Evolutionary conservation across 1,139 yeast genomes (phyloP), one percentile per base, ranked within the genome.

Genomic region (Diutina pseudorugosa): DNA sequence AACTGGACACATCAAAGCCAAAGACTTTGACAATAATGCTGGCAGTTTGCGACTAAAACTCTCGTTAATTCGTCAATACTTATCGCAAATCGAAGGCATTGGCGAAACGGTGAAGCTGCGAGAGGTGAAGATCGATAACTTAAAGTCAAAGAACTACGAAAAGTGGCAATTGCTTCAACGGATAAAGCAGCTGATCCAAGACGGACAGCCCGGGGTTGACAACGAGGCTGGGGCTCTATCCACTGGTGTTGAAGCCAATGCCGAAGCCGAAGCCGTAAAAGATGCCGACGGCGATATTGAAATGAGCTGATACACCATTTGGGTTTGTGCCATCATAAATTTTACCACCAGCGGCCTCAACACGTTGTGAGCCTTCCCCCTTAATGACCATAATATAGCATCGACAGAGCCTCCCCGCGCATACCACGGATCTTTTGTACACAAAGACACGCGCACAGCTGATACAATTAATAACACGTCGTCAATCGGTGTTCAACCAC

Each of bases 1-100:
- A 41, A 59, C 62, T 6, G 77, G 74, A 6, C 63, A 61, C 14
- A 58, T 71, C 20, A 73, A 68, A 65, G 71, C 74, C 2, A 69
- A 71, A 52, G 78, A 74, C 57, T 73, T 74, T 56, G 77, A 72
- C 55, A 73, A 72, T 58, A 68, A 70, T 52, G 67, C 74, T 2
- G 78, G 78, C 9, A 67, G 71, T 52, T 62, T 72, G 47, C 63
- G 77, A 51, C 65, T 73, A 55, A 70, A 72, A 55, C 56, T 73
- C 51, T 60, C 63, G 53, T 67, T 63, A 25, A 59, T 72, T 41
- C 66, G 65, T 51, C 67, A 65, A 56, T 58, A 61, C 41, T 61
- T 74, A 41, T 68, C 62, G 55, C 70, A 68, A 48, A 66, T 73
- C 14, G 73, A 72, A 6, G 76, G 74, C 2, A 71, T 74, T 49